Conservation (phyloP, 2,329 filamentous ascomycete genomes). For the Penicillium sp. region DNA sequence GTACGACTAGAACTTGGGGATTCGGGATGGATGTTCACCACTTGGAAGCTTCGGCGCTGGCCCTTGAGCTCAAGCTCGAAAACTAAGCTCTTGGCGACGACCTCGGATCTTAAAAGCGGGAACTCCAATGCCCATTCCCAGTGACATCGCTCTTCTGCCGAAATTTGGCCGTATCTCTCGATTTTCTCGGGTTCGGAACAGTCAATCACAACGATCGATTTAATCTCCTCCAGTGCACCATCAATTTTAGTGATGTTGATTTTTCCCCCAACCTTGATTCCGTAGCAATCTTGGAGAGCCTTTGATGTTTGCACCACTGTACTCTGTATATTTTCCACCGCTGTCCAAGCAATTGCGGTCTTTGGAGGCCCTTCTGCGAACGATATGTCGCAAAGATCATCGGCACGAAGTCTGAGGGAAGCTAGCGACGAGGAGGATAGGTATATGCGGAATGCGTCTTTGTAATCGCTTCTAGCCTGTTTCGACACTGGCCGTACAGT, state of each 20-base stretch:
- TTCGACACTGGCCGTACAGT: constrained; percentile 56
- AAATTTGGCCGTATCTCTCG: constrained; percentile 36
- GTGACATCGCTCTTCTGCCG: constrained; percentile 37
- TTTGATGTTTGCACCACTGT: constrained; percentile 72
- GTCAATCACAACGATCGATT: constrained; percentile 62
- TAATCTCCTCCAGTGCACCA: constrained; percentile 53
- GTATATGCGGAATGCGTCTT: constrained; percentile 60
- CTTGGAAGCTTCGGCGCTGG: constrained; percentile 61
- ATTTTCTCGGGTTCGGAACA: constrained; percentile 47
- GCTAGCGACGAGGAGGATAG: constrained; percentile 58
- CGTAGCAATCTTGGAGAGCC: constrained; percentile 68
- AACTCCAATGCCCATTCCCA: constrained; percentile 53
- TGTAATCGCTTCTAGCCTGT: constrained; percentile 48
- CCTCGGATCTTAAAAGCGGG: constrained; percentile 57
- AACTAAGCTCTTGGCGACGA: constrained; percentile 67
- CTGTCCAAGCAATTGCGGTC: constrained; percentile 63
- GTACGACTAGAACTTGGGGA: constrained; percentile 39
- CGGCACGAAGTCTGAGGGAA: constrained; percentile 55
- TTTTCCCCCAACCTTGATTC: constrained; percentile 69
- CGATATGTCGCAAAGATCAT: constrained; percentile 54
- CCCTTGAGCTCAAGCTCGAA: constrained; percentile 64
- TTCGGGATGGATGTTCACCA: constrained; percentile 55
- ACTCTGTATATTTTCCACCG: constrained; percentile 62
- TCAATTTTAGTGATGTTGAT: constrained; percentile 60
- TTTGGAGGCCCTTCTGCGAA: constrained; percentile 44